Evolutionary conservation across 805 yeast species (phyloP), one percentile per base, ranked within the genome.

Genomic region (Priceomyces haplophilus): DNA sequence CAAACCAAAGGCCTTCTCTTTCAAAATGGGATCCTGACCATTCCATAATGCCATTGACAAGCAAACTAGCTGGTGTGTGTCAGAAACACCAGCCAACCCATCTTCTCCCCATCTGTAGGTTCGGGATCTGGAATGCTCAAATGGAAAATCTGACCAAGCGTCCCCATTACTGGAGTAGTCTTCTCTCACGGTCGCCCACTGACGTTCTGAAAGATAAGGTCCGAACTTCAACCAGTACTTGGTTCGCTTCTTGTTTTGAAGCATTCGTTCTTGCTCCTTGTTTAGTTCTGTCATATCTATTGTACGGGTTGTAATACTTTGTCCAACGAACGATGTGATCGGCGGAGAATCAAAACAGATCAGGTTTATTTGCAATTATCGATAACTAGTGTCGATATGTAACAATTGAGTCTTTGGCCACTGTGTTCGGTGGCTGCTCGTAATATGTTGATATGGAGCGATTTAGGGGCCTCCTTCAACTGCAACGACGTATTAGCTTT

Each of bases 101-200:
- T 89, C 97, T 62, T 90, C 97, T 33, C 96, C 96, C 97, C 97
- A 89, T 34, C 97, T 73, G 61, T 85, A 89, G 11, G 87, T 79
- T 50, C 97, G 71, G 17, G 89, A 78, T 46, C 80, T 73, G 1
- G 95, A 84, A 47, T 87, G 88, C 46, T 87, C 95, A 60, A 88
- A 88, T 6, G 95, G 87, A 64, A 89, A 89, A 52, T 80, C 79
- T 30, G 80, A 74, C 97, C 97, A 89, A 3, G 96, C 96, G 52
- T 88, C 88, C 34, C 97, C 97, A 51, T 81, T 77, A 39, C 65
- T 72, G 0, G 95, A 85, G 63, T 89, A 89, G 59, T 88, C 97
- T 64, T 89, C 97, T 46, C 97, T 71, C 4, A 86, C 91, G 1
- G 88, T 79, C 24, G 86, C 80, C 95, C 96, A 87, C 50, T 86